These are phyloP conservation scores for Phytopythium litorale DNA, from an alignment of 352 stramenopile species.

Conservation along the genomic window DNA sequence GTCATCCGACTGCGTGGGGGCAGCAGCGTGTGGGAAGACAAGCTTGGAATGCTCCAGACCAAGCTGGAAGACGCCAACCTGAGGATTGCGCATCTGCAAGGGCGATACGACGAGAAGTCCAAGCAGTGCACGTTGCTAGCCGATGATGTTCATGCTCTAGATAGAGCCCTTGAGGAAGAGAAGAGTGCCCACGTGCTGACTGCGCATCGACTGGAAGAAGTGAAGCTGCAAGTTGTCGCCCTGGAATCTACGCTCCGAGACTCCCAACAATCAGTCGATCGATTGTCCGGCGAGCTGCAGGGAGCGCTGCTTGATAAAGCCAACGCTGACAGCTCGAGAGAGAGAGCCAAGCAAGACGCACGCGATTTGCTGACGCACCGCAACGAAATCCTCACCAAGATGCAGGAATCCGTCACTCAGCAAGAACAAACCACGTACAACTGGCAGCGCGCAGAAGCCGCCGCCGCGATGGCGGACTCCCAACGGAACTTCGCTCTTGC, in stretches of 20 bases:
- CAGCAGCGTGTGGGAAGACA: slow-evolving; percentile 72
- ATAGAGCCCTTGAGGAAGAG: slow-evolving; percentile 43
- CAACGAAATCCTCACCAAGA: slow-evolving; percentile 40
- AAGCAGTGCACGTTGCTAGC: slow-evolving; percentile 11
- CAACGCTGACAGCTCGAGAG: slow-evolving; percentile 21
- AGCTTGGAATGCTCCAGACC: slow-evolving; percentile 60
- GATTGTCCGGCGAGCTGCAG: slow-evolving; percentile 21
- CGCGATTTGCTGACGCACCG: slow-evolving; percentile 34
- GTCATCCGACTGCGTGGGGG: slow-evolving; percentile 62
- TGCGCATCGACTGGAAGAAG: slow-evolving; percentile 9
- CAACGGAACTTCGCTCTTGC: slow-evolving; percentile 63
- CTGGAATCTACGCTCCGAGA: slow-evolving; percentile 8
- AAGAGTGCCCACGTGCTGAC: slow-evolving; percentile 25
- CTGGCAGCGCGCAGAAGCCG: slow-evolving; percentile 57
- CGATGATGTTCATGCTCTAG: slow-evolving; percentile 28
- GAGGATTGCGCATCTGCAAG: slow-evolving; percentile 7
- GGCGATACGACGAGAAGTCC: slow-evolving; percentile 22
- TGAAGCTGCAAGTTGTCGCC: slow-evolving; percentile 5
- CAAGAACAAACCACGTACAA: slow-evolving; percentile 34
- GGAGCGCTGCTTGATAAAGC: slow-evolving; percentile 24
- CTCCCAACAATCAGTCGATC: slow-evolving; percentile 6
- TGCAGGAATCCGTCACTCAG: slow-evolving; percentile 42
- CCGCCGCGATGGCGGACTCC: slow-evolving; percentile 56
- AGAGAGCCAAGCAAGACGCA: slow-evolving; percentile 22
- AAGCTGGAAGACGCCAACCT: slow-evolving; percentile 53